Evolutionary conservation across 345 rosid genomes (phyloP).

Genomic region (Kandelia obovata): DNA sequence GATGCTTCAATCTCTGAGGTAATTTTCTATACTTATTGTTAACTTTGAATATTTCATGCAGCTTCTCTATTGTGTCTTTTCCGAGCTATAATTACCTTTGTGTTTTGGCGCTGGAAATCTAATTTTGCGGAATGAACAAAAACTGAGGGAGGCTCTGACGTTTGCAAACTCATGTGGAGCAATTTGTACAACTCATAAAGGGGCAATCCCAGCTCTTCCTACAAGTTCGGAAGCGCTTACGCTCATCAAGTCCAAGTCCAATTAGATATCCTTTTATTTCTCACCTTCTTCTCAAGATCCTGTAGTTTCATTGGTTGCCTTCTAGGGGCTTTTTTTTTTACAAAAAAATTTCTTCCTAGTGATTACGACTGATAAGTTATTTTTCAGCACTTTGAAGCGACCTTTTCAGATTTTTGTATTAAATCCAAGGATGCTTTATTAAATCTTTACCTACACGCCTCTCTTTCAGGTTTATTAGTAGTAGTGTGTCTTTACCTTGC

Average conservation of each 20-base stretch:
- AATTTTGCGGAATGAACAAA: constrained; percentile 39
- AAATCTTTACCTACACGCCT: no score
- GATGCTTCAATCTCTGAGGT: constrained; percentile 31
- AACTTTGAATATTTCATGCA: no score
- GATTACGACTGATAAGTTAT: no score
- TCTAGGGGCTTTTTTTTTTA: no score
- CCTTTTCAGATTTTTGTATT: no score
- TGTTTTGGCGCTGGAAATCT: background rate
- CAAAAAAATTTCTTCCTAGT: no score
- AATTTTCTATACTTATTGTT: background rate
- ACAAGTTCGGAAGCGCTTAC: constrained; percentile 38
- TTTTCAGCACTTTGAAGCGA: no score
- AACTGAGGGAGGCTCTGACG: constrained; percentile 41
- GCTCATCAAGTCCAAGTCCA: constrained; percentile 37
- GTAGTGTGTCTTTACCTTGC: background rate
- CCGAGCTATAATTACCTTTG: no score
- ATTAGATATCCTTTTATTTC: background rate
- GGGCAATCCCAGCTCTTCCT: constrained; percentile 65
- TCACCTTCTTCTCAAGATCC: background rate
- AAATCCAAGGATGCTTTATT: no score
- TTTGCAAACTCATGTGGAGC: constrained; percentile 69
- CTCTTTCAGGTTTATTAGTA: no score
- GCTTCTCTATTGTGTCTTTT: background rate
- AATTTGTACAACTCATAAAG: constrained; percentile 60
- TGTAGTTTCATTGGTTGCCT: background rate